phyloP scores from a whole-genome alignment of 306 rosid species.

The Citrullus mucosospermus region DNA sequence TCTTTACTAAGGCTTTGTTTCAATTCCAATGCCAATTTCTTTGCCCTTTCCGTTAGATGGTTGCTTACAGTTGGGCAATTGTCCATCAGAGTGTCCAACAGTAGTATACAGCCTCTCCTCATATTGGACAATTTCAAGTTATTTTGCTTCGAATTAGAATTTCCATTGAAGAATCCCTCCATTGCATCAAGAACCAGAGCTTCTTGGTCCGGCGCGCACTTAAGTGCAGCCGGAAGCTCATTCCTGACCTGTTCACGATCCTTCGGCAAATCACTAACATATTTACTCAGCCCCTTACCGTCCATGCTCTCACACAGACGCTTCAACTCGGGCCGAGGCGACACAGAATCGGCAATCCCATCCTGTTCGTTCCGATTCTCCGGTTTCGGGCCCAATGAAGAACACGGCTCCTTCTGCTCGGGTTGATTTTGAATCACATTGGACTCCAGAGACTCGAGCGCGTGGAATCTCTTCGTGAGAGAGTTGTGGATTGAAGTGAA shows the following conservation, averaged over 20 bases:
- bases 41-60: slow-evolving; percentile 36
- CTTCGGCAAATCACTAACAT: slow-evolving; percentile 13
- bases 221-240: slow-evolving; percentile 42
- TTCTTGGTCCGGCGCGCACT: slow-evolving; percentile 33
- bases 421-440: background rate
- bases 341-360: background rate
- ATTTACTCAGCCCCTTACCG: slow-evolving; percentile 46
- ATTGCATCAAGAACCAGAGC: slow-evolving; percentile 44
- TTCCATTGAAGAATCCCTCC: slow-evolving; percentile 30
- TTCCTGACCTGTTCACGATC: slow-evolving; percentile 22
- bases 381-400: too few species aligned
- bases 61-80: slow-evolving; percentile 19
- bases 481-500: slow-evolving; percentile 38
- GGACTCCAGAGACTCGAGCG: slow-evolving; percentile 44
- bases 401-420: slow-evolving; percentile 2
- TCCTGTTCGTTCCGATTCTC: too few species aligned
- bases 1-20: slow-evolving; percentile 20
- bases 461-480: slow-evolving; percentile 30
- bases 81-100: slow-evolving; percentile 42
- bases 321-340: slow-evolving; percentile 30
- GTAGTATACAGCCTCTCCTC: slow-evolving; percentile 36
- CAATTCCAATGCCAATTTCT: slow-evolving; percentile 42
- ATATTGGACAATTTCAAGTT: slow-evolving; percentile 15
- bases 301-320: slow-evolving; percentile 49
- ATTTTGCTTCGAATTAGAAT: background rate